Evolutionary conservation across 148 eudicot genomes (phyloP).

Genomic region (Chenopodium album): DNA sequence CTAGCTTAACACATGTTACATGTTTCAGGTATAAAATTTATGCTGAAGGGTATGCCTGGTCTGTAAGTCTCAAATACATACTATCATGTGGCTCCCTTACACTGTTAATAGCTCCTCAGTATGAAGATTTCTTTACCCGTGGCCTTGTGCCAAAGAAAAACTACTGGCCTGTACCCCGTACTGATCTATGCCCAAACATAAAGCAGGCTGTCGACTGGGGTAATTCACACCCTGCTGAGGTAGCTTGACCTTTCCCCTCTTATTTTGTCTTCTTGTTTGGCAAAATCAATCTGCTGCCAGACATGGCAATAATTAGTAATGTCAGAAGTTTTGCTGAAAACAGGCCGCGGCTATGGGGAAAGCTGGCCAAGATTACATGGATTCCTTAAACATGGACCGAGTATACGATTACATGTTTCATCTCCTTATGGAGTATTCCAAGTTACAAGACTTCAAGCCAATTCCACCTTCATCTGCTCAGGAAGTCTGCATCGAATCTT

Average conservation of each 20-base stretch:
- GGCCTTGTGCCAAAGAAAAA: slow-evolving; percentile 66
- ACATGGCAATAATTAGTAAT: not conserved
- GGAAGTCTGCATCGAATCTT: slow-evolving; percentile 63
- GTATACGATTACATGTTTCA: slow-evolving; percentile 92
- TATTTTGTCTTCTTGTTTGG: not conserved
- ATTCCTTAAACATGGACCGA: slow-evolving; percentile 58
- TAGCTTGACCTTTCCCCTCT: slow-evolving; percentile 15
- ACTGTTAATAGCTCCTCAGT: slow-evolving; percentile 63
- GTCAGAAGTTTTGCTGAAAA: slow-evolving; percentile 4
- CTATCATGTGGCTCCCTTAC: slow-evolving; percentile 78
- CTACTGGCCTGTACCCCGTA: slow-evolving; percentile 68
- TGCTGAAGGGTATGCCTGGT: slow-evolving; percentile 98
- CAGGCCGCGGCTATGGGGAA: slow-evolving; percentile 68
- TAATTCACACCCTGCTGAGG: slow-evolving; percentile 53
- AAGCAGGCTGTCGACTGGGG: slow-evolving; percentile 81
- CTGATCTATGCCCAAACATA: slow-evolving; percentile 55
- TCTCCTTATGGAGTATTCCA: slow-evolving; percentile 67
- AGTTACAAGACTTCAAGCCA: slow-evolving; percentile 66
- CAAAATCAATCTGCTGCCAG: not conserved
- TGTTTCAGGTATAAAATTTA: slow-evolving; percentile 78
- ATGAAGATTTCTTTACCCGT: slow-evolving; percentile 80
- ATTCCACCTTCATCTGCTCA: slow-evolving; percentile 54
- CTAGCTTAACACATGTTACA: not conserved
- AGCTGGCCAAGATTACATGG: slow-evolving; percentile 75
- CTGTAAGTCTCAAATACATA: slow-evolving; percentile 90